These are phyloP conservation scores for Pichia phayaonensis DNA, from an alignment of 805 yeast genomes.

Conservation along the genomic window DNA sequence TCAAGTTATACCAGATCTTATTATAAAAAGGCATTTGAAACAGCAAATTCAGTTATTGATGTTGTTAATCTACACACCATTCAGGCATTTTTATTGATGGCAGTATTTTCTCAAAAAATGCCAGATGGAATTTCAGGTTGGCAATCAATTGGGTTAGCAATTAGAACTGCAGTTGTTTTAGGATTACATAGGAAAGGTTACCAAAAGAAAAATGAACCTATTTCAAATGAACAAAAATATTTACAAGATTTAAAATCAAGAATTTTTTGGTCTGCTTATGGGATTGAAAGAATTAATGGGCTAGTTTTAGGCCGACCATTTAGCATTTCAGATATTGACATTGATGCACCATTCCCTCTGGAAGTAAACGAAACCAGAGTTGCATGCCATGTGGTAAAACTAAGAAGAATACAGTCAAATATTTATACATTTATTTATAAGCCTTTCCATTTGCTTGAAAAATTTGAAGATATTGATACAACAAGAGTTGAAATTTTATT, in stretches of 20 bases:
- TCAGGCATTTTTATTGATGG: constrained; percentile 27
- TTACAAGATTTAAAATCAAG: constrained; percentile 21
- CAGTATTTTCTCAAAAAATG: constrained; percentile 29
- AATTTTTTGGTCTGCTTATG: constrained; percentile 32
- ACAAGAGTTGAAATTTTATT: constrained; percentile 26
- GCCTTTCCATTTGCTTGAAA: constrained; percentile 17
- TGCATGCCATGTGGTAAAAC: constrained; percentile 26
- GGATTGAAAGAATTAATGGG: constrained; percentile 30
- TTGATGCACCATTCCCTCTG: constrained; percentile 25
- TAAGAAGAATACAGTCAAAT: constrained; percentile 29
- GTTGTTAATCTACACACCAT: constrained; percentile 22
- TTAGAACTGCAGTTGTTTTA: constrained; percentile 25
- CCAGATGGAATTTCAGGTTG: constrained; percentile 29
- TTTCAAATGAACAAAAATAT: constrained; percentile 5
- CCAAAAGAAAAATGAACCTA: constrained; percentile 1
- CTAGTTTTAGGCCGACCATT: constrained; percentile 31
- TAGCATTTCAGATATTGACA: constrained; percentile 29
- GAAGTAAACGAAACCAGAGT: constrained; percentile 19
- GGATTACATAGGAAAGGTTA: constrained; percentile 28
- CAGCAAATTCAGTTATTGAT: constrained; percentile 18
- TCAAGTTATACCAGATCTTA: constrained; percentile 21
- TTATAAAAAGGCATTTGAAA: constrained; percentile 27
- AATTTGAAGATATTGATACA: constrained; percentile 20
- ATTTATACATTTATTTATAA: constrained; percentile 29
- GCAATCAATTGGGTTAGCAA: constrained; percentile 28